Percentiles rank a stretch among this genome's conserved stretches.
Evolutionary conservation across 2,329 filamentous ascomycete species (phyloP).

Genomic region (Pyrenochaeta sp.): DNA sequence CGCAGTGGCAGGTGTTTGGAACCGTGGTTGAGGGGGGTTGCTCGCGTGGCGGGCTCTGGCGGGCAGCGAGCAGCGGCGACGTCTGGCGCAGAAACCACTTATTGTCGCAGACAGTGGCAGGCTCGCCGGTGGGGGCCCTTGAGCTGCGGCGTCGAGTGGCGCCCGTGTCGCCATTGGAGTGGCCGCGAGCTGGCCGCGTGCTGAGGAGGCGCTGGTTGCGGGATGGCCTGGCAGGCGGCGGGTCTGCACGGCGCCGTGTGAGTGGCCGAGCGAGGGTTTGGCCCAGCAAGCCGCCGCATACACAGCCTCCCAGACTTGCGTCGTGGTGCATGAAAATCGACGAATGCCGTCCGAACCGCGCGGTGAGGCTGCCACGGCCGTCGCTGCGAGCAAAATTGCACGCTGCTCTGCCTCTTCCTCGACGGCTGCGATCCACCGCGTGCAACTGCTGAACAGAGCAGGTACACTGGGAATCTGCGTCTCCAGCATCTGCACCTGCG

Average conservation of each 20-base stretch:
- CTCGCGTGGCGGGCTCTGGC: conserved; percentile 1
- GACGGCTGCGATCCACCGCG: conserved; percentile 1
- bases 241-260: conserved; percentile 7
- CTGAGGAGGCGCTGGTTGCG: conserved; percentile 7
- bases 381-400: conserved; percentile 4
- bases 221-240: too few relatives aligned
- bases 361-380: conserved; percentile 9
- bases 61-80: neutral
- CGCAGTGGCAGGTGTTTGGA: conserved; percentile 6
- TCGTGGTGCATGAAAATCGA: conserved; percentile 8
- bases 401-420: neutral
- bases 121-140: neutral
- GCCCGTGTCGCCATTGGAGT: conserved; percentile 6
- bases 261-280: conserved; percentile 1
- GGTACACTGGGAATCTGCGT: neutral
- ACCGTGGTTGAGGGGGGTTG: too few relatives aligned
- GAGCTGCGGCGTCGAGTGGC: conserved; percentile 11
- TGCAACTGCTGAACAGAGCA: conserved; percentile 1
- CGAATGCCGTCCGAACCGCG: conserved; percentile 13
- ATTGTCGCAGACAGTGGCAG: too few relatives aligned
- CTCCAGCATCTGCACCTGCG: neutral
- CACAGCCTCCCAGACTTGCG: conserved; percentile 12
- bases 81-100: too few relatives aligned
- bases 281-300: conserved; percentile 6
- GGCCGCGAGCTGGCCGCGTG: conserved; percentile 6